A percentile compares a stretch with the other conserved stretches of the same genome.
These are phyloP conservation scores for Albophoma yamanashiensis DNA, from an alignment of 2,329 filamentous ascomycete species.

Conservation along the genomic window DNA sequence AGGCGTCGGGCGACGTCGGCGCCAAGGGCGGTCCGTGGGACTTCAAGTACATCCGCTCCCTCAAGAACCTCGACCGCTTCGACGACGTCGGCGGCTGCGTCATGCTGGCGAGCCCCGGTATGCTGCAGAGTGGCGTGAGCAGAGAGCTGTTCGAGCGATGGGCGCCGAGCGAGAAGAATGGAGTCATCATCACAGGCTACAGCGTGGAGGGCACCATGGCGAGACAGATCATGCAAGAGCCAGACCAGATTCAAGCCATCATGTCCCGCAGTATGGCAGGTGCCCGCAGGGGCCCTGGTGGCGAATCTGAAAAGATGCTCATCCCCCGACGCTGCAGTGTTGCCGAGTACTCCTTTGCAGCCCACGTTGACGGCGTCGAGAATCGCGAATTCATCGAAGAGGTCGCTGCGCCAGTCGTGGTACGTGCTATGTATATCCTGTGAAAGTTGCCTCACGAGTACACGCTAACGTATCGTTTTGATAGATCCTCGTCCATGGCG, in stretches of 20 bases:
- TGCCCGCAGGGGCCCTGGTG: slow-evolving; percentile 49
- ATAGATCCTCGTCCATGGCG: slow-evolving; percentile 90
- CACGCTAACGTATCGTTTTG: background rate
- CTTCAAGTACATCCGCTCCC: slow-evolving; percentile 83
- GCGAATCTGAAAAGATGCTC: slow-evolving; percentile 76
- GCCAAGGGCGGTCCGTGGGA: slow-evolving; percentile 89
- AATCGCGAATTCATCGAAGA: slow-evolving; percentile 97
- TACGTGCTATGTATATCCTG: slow-evolving; percentile 36
- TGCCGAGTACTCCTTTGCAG: slow-evolving; percentile 89
- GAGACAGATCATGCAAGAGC: slow-evolving; percentile 88
- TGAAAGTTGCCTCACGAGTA: slow-evolving; percentile 3
- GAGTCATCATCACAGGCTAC: slow-evolving; percentile 97
- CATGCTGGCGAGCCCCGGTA: slow-evolving; percentile 95
- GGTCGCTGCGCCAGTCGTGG: slow-evolving; percentile 81
- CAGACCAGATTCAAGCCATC: slow-evolving; percentile 87
- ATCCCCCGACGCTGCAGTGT: slow-evolving; percentile 89
- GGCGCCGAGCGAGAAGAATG: slow-evolving; percentile 93
- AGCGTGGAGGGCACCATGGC: slow-evolving; percentile 98
- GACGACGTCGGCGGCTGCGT: slow-evolving; percentile 93
- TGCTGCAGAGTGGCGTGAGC: slow-evolving; percentile 95
- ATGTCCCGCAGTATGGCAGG: slow-evolving; percentile 66
- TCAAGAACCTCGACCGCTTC: slow-evolving; percentile 90
- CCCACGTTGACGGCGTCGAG: slow-evolving; percentile 91
- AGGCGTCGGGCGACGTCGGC: slow-evolving; percentile 63
- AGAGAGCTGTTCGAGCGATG: slow-evolving; percentile 87